Conservation (phyloP, 2,329 filamentous ascomycete genomes). For the Penicillium sp. region DNA sequence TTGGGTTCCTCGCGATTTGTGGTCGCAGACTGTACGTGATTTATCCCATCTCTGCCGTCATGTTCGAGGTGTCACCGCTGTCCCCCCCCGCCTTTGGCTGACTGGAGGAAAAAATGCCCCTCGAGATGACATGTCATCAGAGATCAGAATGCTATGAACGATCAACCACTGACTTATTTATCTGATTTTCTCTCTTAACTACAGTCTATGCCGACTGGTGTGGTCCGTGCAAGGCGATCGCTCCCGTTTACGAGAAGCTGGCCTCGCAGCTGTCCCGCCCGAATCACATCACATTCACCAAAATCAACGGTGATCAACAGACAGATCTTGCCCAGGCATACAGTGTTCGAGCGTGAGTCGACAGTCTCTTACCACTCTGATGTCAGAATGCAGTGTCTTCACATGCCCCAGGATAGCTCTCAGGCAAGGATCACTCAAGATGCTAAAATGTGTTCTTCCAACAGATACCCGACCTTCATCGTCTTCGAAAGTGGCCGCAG, state of each 20-base stretch:
- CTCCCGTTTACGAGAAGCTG: constrained; percentile 74
- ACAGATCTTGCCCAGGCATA: constrained; percentile 68
- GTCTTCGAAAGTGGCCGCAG: constrained; percentile 69
- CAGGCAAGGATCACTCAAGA: constrained; percentile 40
- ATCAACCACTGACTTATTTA: background rate
- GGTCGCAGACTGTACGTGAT: constrained; percentile 74
- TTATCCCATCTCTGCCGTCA: background rate
- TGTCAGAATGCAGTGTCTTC: too few species aligned
- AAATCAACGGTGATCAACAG: constrained; percentile 76
- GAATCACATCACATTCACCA: constrained; percentile 72
- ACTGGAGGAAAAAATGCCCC: background rate
- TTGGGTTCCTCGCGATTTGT: constrained; percentile 71
- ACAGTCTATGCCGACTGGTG: constrained; percentile 86
- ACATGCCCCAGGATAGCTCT: background rate
- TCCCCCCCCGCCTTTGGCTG: constrained; percentile 7
- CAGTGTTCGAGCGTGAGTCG: constrained; percentile 53
- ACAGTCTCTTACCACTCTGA: background rate
- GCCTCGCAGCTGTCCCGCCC: constrained; percentile 64
- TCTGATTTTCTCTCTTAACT: background rate
- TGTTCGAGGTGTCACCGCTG: constrained; percentile 1
- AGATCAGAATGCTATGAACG: constrained; percentile 2
- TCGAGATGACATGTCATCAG: background rate
- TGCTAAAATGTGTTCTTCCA: background rate
- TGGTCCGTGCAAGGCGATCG: constrained; percentile 74
- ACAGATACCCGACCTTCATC: constrained; percentile 69